Percentiles rank a stretch among this genome's conserved stretches.
These are phyloP conservation scores for Limnomonas spitsbergensis DNA, from an alignment of 139 green algal species.

Conservation along the genomic window DNA sequence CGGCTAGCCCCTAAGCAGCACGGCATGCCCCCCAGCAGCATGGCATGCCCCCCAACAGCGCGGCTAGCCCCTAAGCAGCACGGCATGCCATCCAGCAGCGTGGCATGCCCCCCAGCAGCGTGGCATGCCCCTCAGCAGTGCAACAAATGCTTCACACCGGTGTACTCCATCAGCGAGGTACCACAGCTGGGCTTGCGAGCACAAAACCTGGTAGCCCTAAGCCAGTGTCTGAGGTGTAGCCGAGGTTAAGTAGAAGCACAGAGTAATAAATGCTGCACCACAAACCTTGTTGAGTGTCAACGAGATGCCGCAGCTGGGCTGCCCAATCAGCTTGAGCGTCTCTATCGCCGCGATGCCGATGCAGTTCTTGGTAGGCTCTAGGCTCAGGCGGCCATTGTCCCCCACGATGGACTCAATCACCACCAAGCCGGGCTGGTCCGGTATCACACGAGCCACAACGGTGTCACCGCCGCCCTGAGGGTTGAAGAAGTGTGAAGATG, in stretches of 20 bases:
- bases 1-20: too few species aligned
- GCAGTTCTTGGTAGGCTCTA: constrained; percentile 84
- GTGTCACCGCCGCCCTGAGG: constrained; percentile 83
- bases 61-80: too few species aligned
- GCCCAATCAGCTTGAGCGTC: constrained; percentile 80
- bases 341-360: constrained; percentile 87
- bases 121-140: too few species aligned
- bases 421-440: constrained; percentile 65
- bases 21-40: too few species aligned
- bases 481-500: not conserved
- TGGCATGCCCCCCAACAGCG: too few species aligned
- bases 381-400: constrained; percentile 81
- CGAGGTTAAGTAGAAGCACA: not conserved
- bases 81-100: too few species aligned
- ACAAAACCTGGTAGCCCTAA: too few species aligned
- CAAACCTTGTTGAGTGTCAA: constrained; percentile 81
- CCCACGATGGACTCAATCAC: constrained; percentile 86
- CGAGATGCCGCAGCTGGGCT: constrained; percentile 68
- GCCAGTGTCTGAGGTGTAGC: too few species aligned
- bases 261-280: not conserved
- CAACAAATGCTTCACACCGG: too few species aligned
- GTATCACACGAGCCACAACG: constrained; percentile 71
- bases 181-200: too few species aligned
- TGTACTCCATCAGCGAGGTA: too few species aligned
- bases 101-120: too few species aligned